Base-by-base conservation (phyloP, 192 early-diverging fungal genomes). In the Dimargaris xerosporica region DNA sequence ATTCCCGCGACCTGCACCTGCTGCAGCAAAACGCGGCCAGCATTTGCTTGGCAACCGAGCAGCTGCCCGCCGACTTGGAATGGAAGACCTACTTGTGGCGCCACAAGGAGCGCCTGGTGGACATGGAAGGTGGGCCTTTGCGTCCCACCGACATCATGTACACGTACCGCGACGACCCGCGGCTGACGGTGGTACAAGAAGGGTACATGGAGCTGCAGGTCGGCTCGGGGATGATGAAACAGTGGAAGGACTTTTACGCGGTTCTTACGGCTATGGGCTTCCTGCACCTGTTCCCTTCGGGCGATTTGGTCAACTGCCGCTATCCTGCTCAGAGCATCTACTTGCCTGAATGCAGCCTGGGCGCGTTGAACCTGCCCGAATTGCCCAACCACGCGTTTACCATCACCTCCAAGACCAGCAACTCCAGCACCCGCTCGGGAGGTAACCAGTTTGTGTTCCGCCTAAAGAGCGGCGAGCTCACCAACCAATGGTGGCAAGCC, bases 221-320 rank as follows among this genome's bases (percentile, higher is more conserved):
- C 13, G 41, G 43, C 7, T 17, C 39, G 0, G 58, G 58, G n/a
- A 16, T 43, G 6, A 60, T 44, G 41, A 41, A 44, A 17, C 5
- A 21, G 58, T 60, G 58, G 58, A 60, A 60, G 58, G 41, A 60
- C n/a, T 60, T 42, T 39, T 60, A 60, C 39, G 58, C 41, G 4
- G 58, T 60, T 0, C 26, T 60, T n/a, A 44, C 58, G 41, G 17
- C 58, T 2, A 11, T 60, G 41, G 58, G 58, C 6, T 60, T 60
- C 58, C 39, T 60, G n/a, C 58, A 60, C 58, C 26, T 60, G 39
- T 60, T 60, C 39, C 41, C 43, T 30, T 60, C 58, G 41, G 58
- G 58, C 42, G 58, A 60, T 23, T 43, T 60, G 58, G 58, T 60
- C 43, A 16, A 60, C 58, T 60, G 58, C 58, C 58, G 58, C n/a